Conservation (phyloP, 2,329 filamentous ascomycete species). For the Coniochaeta sp. region DNA sequence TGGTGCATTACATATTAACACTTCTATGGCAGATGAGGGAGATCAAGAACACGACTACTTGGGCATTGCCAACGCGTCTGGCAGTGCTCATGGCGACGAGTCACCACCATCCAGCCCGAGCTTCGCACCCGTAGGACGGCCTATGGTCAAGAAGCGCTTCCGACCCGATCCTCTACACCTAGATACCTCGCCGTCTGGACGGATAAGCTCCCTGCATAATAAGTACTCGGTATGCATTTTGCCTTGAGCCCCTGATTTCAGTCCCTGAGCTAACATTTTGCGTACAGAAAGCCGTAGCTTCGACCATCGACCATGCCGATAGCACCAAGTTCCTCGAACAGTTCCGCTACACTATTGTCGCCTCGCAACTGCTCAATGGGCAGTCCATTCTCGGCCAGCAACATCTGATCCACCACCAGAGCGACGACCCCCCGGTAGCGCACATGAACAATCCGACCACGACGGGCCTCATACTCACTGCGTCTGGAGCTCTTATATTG, state of each 20-base stretch:
- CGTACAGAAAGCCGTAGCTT: constrained; percentile 59
- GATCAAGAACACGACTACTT: constrained; percentile 40
- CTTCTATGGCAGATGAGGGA: constrained; percentile 35
- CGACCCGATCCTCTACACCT: constrained; percentile 38
- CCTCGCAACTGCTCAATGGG: constrained; percentile 78
- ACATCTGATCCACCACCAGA: constrained; percentile 16
- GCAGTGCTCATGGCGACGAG: constrained; percentile 27
- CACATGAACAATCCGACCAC: constrained; percentile 27
- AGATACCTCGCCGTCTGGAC: constrained; percentile 29
- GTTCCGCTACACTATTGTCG: constrained; percentile 88
- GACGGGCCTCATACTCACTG: constrained; percentile 42
- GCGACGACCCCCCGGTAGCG: constrained; percentile 8
- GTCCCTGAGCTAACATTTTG: constrained; percentile 11
- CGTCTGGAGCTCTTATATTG: constrained; percentile 60
- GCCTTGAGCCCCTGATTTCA: constrained; percentile 12
- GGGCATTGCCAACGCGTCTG: constrained; percentile 21
- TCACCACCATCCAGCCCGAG: constrained; percentile 42
- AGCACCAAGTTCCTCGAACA: constrained; percentile 84
- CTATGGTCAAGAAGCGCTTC: constrained; percentile 46
- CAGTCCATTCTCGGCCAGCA: constrained; percentile 47
- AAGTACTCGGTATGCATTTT: constrained; percentile 44
- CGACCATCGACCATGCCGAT: constrained; percentile 67
- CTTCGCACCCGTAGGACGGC: constrained; percentile 51
- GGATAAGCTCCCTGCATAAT: constrained; percentile 38
- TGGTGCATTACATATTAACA: constrained; percentile 14